Base-by-base conservation (phyloP, 179 eudicot genomes). In the Pouteria campechiana region DNA sequence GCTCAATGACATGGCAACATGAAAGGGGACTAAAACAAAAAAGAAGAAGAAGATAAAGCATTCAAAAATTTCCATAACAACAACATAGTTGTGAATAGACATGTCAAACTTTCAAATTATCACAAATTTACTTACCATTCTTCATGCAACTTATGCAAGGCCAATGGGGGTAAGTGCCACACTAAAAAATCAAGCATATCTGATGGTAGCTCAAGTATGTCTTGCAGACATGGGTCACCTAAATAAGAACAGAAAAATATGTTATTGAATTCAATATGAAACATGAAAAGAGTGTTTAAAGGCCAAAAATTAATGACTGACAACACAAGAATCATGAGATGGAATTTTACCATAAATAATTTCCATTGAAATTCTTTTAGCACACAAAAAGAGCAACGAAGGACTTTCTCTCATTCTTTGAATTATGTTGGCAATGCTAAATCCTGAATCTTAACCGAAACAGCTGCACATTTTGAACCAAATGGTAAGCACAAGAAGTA, bases 141-240 rank as follows among this genome's bases (percentile, higher is more conserved):
- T 7, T 59, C 69, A 18, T 81, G 83, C 56, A 89, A 34, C 34
- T 56, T 75, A 17, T 67, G 81, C 49, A 89, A 76, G 9, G 83
- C 86, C 40, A 81, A 28, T 37, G 97, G 77, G 50, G 93, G 83
- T 24, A 89, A 44, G 27, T 54, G 58, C 25, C 61, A 57, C 58
- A 89, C 22, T 52, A 89, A 61, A 46, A 68, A 57, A 74, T 85
- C 89, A 44, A 85, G 70, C 52, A 89, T 55, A 30, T 85, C 79
- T 7, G 73, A 10, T 11, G 97, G 97, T 17, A 88, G 60, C 34
- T 70, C 71, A 54, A 70, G 74, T 37, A 85, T 47, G 38, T 47
- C 37, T 17, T 52, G 55, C 41, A 74, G 29, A 63, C 67, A 58
- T 37, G 55, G 70, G 53, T 60, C 52, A 33, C 70, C 87, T 75